Conservation (phyloP, 2,329 filamentous ascomycete genomes). For the Triangularia setosa region DNA sequence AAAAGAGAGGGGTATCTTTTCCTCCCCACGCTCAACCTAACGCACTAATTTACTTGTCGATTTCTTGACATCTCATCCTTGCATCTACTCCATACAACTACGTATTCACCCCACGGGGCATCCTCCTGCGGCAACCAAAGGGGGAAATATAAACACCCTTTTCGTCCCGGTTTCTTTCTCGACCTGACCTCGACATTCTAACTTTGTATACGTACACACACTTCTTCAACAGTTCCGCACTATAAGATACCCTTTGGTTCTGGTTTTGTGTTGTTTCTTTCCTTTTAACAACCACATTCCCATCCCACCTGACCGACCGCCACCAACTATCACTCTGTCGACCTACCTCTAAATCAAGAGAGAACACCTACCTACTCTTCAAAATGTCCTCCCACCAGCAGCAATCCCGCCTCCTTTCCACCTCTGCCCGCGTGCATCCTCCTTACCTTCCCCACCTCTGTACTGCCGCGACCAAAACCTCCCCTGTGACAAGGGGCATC, state of each 20-base stretch:
- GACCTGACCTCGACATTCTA: background rate
- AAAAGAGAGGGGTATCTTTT: background rate
- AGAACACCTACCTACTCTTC: background rate
- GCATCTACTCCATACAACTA: constrained; percentile 1
- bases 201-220: background rate
- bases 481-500: constrained; percentile 12
- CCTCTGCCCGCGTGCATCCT: constrained; percentile 32
- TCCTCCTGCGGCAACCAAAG: background rate
- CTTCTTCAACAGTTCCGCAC: background rate
- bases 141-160: constrained; percentile 2
- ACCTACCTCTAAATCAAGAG: background rate
- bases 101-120: background rate
- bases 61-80: background rate
- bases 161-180: background rate
- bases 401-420: constrained; percentile 20
- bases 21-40: background rate
- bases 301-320: background rate
- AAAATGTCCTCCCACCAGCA: constrained; percentile 1
- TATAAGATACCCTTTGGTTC: background rate
- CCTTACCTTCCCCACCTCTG: constrained; percentile 31
- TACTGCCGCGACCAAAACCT: constrained; percentile 14
- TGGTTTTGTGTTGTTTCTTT: background rate
- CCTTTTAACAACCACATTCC: background rate
- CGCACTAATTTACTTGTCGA: background rate
- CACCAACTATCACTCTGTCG: background rate